Base-by-base conservation (phyloP, 2,329 filamentous ascomycete species). In the Aspergillus chevalieri region DNA sequence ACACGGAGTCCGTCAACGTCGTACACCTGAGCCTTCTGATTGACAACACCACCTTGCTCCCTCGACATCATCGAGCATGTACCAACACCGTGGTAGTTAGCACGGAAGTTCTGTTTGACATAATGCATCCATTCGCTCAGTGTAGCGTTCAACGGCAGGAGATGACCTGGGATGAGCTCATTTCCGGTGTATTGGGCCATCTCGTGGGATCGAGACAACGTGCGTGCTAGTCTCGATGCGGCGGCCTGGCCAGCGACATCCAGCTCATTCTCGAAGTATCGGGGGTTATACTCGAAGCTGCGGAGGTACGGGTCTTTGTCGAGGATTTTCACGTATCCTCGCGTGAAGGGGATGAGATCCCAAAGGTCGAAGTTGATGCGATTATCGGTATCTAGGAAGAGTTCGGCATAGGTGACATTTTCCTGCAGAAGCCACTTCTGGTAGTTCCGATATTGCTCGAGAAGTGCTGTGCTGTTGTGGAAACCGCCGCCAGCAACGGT, bases 41-140 rank as follows among this genome's bases (percentile, higher is more conserved):
- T 62, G 1, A 71, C 62, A 7, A 68, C 65, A 28, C 66, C 66
- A 15, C 61, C 65, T 21, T 62, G 38, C 19, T 65, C 63, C 19
- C 42, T 53, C 2, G 52, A 8, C 53, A 60, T 63, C 68, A 72
- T 73, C 41, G 54, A 63, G 28, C 63, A 66, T 0, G 66, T 68
- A 2, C 61, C 57, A 6, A 61, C 45, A 1, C 56, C 61, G 42
- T 72, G 67, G 3, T 52, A 65, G 48, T 66, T 65, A 19, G 58
- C 34, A 22, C 59, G 57, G 55, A 62, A 66, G 47, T 59, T 57
- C 21, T 57, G 34, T 46, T 52, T 47, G 6, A 65, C 51, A 15
- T 65, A 64, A 1, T 49, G 46, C 0, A 33, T 43, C 62, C 64
- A 65, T 2, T 60, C 15, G 3, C 56, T 51, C 8, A 63, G n/a